Evolutionary conservation across 495 filamentous ascomycete species (phyloP).

Genomic region (Penicillium bialowiezense): DNA sequence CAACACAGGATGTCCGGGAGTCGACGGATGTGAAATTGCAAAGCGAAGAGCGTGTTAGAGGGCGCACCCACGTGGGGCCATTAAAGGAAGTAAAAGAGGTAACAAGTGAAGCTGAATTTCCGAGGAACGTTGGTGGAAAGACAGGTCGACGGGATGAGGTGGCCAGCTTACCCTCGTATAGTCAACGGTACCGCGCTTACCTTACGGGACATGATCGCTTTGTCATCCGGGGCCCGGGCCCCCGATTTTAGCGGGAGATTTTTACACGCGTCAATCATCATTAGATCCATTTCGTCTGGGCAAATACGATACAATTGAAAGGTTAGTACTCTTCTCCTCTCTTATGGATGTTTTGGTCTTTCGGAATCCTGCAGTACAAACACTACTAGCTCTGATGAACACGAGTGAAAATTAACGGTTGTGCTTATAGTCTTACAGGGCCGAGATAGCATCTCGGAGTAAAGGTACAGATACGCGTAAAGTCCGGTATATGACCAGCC

Average conservation of each 20-base stretch:
- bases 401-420: too few relatives aligned
- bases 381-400: too few relatives aligned
- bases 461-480: conserved; percentile 8
- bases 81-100: neutral
- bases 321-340: too few relatives aligned
- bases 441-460: too few relatives aligned
- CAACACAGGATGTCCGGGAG: conserved; percentile 1
- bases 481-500: conserved; percentile 10
- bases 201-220: neutral
- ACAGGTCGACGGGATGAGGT: neutral
- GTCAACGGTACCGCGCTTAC: conserved; percentile 5
- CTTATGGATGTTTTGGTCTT: too few relatives aligned
- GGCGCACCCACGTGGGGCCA: conserved; percentile 9
- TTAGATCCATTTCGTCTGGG: too few relatives aligned
- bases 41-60: conserved; percentile 3
- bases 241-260: neutral
- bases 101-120: neutral
- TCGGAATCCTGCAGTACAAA: too few relatives aligned
- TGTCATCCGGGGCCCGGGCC: neutral
- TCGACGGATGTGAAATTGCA: conserved; percentile 2
- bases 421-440: too few relatives aligned
- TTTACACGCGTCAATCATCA: conserved; percentile 5
- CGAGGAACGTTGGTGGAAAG: conserved; percentile 4
- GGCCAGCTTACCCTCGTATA: conserved; percentile 5
- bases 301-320: too few relatives aligned